phyloP scores from a whole-genome alignment of 2,329 filamentous ascomycete species.

The Colletotrichum sublineola region DNA sequence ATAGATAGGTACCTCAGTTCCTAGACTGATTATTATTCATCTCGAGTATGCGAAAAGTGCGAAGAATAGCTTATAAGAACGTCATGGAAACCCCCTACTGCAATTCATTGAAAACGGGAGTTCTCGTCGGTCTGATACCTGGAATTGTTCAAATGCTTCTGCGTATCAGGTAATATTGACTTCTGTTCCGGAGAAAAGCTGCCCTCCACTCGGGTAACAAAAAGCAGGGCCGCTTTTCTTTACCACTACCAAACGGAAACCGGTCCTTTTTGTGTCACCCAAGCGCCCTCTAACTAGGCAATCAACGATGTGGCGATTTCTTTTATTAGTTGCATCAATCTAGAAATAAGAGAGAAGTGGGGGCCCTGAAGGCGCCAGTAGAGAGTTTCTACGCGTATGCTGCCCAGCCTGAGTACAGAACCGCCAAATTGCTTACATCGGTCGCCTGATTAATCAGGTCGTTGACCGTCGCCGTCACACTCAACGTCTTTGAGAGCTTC shows the following conservation, averaged over 20 bases:
- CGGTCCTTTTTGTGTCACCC: too few relatives aligned
- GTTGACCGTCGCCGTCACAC: constrained; percentile 94
- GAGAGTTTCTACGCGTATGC: constrained; percentile 53
- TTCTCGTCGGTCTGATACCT: not conserved
- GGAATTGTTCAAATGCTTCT: not conserved
- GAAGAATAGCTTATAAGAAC: not conserved
- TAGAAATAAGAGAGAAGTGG: too few relatives aligned
- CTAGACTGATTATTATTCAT: not conserved
- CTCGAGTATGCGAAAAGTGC: not conserved
- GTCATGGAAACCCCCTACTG: not conserved
- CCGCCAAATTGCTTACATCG: constrained; percentile 91
- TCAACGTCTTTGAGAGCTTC: constrained; percentile 94
- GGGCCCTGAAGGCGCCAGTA: too few relatives aligned
- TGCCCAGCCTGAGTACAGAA: constrained; percentile 79
- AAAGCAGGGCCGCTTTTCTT: too few relatives aligned
- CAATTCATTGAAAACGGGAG: not conserved
- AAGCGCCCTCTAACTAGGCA: too few relatives aligned
- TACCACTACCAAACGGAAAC: too few relatives aligned
- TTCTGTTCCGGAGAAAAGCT: not conserved
- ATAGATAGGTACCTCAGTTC: not conserved
- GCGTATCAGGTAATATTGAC: not conserved
- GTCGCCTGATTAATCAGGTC: constrained; percentile 96
- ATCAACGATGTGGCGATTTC: too few relatives aligned
- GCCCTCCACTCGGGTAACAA: too few relatives aligned
- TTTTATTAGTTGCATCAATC: too few relatives aligned